A percentile compares a stretch with the other conserved stretches of the same genome.
Evolutionary conservation across 805 yeast species (phyloP).

Genomic region (Cyberlindnera nakhonratchasimensis): DNA sequence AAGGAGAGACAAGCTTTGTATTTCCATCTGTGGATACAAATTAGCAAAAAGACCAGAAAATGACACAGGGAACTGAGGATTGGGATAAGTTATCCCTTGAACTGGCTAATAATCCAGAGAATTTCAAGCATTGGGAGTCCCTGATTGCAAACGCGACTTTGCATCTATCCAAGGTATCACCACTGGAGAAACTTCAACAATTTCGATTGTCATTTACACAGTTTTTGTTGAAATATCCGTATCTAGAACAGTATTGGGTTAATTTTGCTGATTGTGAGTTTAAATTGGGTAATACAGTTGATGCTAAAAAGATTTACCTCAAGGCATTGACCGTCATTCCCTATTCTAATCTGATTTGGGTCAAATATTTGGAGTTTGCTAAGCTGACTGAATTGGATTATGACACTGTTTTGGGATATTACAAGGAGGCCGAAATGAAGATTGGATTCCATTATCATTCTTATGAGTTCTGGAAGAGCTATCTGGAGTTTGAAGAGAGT

Average conservation of each 20-base stretch:
- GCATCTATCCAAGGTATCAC: conserved; percentile 36
- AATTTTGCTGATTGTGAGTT: conserved; percentile 48
- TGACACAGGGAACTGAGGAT: conserved; percentile 11
- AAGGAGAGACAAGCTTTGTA: no score
- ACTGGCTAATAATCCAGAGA: conserved; percentile 32
- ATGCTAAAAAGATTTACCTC: conserved; percentile 36
- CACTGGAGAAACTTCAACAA: conserved; percentile 29
- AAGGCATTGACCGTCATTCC: conserved; percentile 39
- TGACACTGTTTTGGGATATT: conserved; percentile 33
- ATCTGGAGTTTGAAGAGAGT: conserved; percentile 42
- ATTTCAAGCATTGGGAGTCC: conserved; percentile 36
- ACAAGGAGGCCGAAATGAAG: conserved; percentile 44
- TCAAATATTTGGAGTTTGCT: conserved; percentile 41
- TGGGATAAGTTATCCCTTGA: conserved; percentile 18
- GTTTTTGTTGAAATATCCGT: conserved; percentile 46
- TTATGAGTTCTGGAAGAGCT: conserved; percentile 48
- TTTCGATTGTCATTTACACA: conserved; percentile 40
- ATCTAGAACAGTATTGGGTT: conserved; percentile 55
- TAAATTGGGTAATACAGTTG: conserved; percentile 39
- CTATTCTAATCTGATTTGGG: conserved; percentile 50
- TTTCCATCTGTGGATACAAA: no score
- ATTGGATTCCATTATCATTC: conserved; percentile 53
- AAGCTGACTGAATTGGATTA: conserved; percentile 28
- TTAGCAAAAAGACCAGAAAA: no score
- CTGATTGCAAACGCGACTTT: conserved; percentile 33